Percentiles rank a stretch among this genome's conserved stretches.
Evolutionary conservation across 2,329 filamentous ascomycete species (phyloP).

Genomic region (Cladophialophora carrionii): DNA sequence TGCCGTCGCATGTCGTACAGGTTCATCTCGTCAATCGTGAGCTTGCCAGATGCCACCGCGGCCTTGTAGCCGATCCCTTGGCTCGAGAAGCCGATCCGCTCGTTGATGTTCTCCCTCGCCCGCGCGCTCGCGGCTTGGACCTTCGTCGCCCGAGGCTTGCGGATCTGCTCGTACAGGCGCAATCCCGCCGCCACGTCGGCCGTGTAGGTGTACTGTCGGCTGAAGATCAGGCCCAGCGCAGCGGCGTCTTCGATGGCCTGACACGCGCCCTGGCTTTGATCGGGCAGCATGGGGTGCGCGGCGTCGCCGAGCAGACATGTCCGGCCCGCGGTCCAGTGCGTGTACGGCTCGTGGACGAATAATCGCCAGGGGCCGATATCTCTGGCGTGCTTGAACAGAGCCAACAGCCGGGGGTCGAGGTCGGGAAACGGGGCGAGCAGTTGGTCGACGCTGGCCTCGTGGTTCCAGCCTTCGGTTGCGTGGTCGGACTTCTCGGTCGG

Average conservation of each 20-base stretch:
- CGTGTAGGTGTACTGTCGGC: constrained; percentile 27
- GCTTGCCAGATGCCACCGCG: constrained; percentile 61
- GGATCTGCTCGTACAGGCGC: constrained; percentile 40
- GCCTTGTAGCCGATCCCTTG: constrained; percentile 58
- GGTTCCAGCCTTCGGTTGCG: constrained; percentile 36
- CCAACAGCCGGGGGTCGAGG: constrained; percentile 25
- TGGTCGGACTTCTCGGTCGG: constrained; percentile 36
- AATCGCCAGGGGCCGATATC: constrained; percentile 35
- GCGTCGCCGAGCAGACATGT: constrained; percentile 42
- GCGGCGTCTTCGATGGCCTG: constrained; percentile 50
- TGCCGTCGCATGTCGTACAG: constrained; percentile 39
- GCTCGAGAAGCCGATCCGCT: constrained; percentile 28
- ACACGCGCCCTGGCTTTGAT: constrained; percentile 45
- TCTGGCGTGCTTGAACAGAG: constrained; percentile 27
- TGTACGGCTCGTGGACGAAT: constrained; percentile 33
- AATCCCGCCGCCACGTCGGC: constrained; percentile 38
- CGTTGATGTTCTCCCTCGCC: constrained; percentile 25
- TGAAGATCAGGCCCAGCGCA: constrained; percentile 46
- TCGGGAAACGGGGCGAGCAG: constrained; percentile 30
- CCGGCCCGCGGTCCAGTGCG: constrained; percentile 40
- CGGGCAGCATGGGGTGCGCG: constrained; percentile 44
- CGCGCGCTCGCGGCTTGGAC: constrained; percentile 41
- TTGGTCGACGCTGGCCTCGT: constrained; percentile 21
- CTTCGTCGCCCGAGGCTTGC: constrained; percentile 41
- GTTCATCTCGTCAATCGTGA: constrained; percentile 73